Base-by-base conservation (phyloP, 2,329 filamentous ascomycete species). In the Arthrobotrys sphaeroides region DNA sequence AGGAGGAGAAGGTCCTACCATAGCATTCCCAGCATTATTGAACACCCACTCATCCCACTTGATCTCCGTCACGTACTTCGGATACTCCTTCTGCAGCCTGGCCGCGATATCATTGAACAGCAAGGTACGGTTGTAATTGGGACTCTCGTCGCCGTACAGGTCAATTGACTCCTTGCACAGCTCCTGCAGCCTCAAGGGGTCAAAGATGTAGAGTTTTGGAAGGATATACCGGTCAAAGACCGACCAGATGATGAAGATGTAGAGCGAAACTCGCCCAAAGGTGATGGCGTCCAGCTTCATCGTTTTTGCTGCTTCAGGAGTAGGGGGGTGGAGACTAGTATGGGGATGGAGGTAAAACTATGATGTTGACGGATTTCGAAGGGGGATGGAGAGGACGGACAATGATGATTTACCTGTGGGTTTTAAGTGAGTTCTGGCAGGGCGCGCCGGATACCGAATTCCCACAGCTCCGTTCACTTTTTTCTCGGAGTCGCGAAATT, bases 21-120 rank as follows among this genome's bases (percentile, higher is more conserved):
- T 96, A 61, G 92, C 92, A 77, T 93, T 93, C 61, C 93, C 93
- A 60, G 92, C 92, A 81, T 96, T 96, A 86, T 96, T 96, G 80
- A 96, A 94, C 49, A 96, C 86, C 92, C 92, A 96, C 83, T 94
- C 90, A 84, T 94, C 88, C 73, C 90, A 84, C 66, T 64, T 78
- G 60, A 80, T 40, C 6, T 87, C 81, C 84, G 91, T 93, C 81
- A 94, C 81, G 82, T 92, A 79, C 26, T 81, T 80, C 13, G 80
- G 78, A 73, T 79, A 79, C 47, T 83, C 82, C 28, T 80, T 80
- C 33, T 80, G 80, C 38, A 84, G 75, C 77, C 85, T 86, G 78
- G 84, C 84, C 78, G 85, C 84, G 66, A 96, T 86, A 83, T 92
- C 89, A 74, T 84, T 81, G 60, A 92, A 88, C 78, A 96, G 85